Base-by-base conservation (phyloP, 2,329 filamentous ascomycete genomes). In the Hypomyces rosellus region DNA sequence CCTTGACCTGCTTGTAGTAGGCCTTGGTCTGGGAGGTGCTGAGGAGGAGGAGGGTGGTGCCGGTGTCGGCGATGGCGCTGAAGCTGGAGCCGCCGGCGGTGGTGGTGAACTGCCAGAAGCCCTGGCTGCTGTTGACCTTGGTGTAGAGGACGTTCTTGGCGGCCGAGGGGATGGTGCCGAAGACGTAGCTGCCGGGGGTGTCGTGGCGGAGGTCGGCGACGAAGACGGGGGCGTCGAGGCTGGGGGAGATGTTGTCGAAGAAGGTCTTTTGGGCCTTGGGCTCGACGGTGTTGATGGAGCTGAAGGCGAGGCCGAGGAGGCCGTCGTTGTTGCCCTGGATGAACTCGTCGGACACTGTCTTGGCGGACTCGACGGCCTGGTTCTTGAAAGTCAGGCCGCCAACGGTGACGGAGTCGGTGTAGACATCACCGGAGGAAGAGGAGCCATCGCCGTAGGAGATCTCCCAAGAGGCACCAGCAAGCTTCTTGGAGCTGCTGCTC, bases 81-180 rank as follows among this genome's bases (percentile, higher is more conserved):
- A 72, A 69, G 5, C 47, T 50, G 14, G 43, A 18, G 25, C 54
- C 57, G 36, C 60, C 49, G 18, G 50, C 45, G 20, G 57, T 59
- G 33, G 59, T 58, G 14, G 54, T 59, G 40, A 59, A 63, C 7
- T 50, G 44, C 86, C 86, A 90, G 70, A 83, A 88, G 8, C 86
- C 86, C 20, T 73, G 68, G 13, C 73, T 74, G 22, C 73, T 74
- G 62, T 88, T 78, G 54, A 89, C 74, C 11, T 76, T 70, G 14
- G 83, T 72, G 62, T 82, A 88, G 16, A 74, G 67, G 59, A 91
- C 75, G 3, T 74, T 61, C 34, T 85, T 65, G 71, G 65, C 82
- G 49, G 69, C 70, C 1, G 60, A 62, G 62, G 90, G 84, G 59
- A 91, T 82, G 57, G 67, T 74, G 54, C 88, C 88, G 59, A 91